Percentiles rank a stretch among this genome's conserved stretches.
phyloP scores from a whole-genome alignment of 2,329 filamentous ascomycete species.

The Sporothrix variecibatus region DNA sequence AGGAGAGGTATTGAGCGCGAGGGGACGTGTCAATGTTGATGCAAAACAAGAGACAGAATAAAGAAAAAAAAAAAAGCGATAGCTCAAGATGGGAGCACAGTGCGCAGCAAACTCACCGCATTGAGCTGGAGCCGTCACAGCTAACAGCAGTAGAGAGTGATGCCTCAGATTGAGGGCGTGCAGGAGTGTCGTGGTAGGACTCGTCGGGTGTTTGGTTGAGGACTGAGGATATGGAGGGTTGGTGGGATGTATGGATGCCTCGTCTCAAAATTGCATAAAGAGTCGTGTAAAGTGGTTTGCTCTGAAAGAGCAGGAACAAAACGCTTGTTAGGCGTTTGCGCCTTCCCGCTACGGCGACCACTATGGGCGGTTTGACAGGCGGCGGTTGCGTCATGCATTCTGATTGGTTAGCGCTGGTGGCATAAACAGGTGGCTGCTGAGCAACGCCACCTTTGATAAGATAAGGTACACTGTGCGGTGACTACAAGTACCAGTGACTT shows the following conservation, averaged over 20 bases:
- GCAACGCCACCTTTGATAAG: slow-evolving; percentile 24
- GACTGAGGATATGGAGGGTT: neutral
- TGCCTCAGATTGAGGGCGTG: neutral
- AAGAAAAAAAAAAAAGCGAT: neutral
- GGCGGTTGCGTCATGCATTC: slow-evolving; percentile 12
- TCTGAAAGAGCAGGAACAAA: neutral
- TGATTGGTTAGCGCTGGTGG: slow-evolving; percentile 14
- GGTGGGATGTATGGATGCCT: slow-evolving; percentile 12
- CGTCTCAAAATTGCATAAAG: neutral
- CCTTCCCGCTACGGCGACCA: slow-evolving; percentile 2
- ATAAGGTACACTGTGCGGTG: slow-evolving; percentile 22
- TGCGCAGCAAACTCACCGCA: slow-evolving; percentile 18
- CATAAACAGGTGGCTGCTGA: slow-evolving; percentile 29
- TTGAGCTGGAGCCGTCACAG: neutral
- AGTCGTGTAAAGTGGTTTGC: slow-evolving; percentile 26
- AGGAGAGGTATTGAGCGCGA: neutral
- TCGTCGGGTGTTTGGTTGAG: neutral
- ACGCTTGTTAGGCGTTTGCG: slow-evolving; percentile 16
- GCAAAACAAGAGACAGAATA: neutral
- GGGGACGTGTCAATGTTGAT: neutral
- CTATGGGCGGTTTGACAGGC: neutral
- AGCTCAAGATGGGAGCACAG: neutral
- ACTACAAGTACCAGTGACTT: slow-evolving; percentile 7
- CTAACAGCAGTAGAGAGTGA: neutral
- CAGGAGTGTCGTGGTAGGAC: neutral